Base-by-base conservation (phyloP, 495 filamentous ascomycete species). In the Talaromyces adpressus region DNA sequence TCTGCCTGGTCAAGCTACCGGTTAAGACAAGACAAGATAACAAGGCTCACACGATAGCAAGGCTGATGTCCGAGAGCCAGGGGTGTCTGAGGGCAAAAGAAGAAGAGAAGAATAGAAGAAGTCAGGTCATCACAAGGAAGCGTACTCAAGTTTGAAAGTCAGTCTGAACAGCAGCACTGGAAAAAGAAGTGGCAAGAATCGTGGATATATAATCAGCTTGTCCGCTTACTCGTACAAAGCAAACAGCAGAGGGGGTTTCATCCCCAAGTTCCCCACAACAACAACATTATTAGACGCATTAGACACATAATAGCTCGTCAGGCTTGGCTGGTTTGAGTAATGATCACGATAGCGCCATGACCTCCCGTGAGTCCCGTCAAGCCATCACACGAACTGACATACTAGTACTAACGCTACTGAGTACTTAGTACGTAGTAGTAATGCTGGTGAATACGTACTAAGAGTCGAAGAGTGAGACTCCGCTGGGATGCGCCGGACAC, bases 221-320 rank as follows among this genome's bases (percentile, higher is more conserved):
- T 41, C 36, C 3, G 9, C 27, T 27, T 27, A 27, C 27, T n/a
- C n/a, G 27, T 27, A 27, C 27, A 27, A 4, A 14, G 52, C 22
- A 14, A 7, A n/a, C n/a, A 51, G 20, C 47, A 51, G 20, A 51
- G n/a, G 52, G 27, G 52, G 52, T n/a, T 18, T 53, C 52, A 25
- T 29, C 22, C 52, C 52, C 52, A 25, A 29, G 52, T 56, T 56
- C 52, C 52, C 52, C 52, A 56, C 52, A 56, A 6, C 51, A 53
- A 53, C 51, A 53, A 18, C 47, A 22, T 20, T 22, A 53, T 22
- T 22, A 53, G 18, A 25, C 49, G 8, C 8, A 20, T 9, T 16
- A 53, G 18, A 20, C 18, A 53, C 49, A 41, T 41, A 41, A 3
- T 41, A 41, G 36, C 36, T 41, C 36, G 36, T 41, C 36, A 16